Evolutionary conservation across 176 grass and related monocot species (phyloP).

Genomic region (maize (Zea mays)): DNA sequence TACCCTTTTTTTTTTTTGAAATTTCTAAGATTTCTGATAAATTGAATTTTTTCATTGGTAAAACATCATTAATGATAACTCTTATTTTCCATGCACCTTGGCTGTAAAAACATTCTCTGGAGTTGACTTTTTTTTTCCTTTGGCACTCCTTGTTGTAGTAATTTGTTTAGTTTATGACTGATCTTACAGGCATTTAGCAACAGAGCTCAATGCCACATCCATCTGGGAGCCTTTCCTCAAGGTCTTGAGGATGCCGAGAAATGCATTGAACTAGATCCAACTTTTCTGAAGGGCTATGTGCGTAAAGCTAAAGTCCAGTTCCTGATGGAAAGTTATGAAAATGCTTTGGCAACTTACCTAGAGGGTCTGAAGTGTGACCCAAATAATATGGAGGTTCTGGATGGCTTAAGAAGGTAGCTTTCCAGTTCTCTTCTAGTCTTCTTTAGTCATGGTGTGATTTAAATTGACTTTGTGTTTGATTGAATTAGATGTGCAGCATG

Average conservation of each 20-base stretch:
- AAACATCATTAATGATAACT: background rate
- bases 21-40: background rate
- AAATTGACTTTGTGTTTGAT: constrained; percentile 23
- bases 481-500: constrained; percentile 42
- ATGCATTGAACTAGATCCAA: constrained; percentile 58
- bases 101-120: background rate
- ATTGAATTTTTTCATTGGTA: background rate
- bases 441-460: background rate
- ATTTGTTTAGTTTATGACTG: background rate
- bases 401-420: constrained; percentile 58
- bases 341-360: constrained; percentile 51
- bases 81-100: constrained; percentile 10
- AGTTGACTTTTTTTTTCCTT: background rate
- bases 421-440: constrained; percentile 10
- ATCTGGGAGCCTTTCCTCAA: constrained; percentile 48
- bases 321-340: constrained; percentile 50
- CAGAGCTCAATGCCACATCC: constrained; percentile 55
- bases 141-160: background rate
- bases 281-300: constrained; percentile 56
- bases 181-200: constrained; percentile 52
- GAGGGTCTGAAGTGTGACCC: constrained; percentile 69
- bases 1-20: background rate
- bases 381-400: constrained; percentile 49
- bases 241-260: constrained; percentile 63
- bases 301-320: constrained; percentile 55